Evolutionary conservation across 148 eudicot genomes (phyloP).

Genomic region (Dianthus caryophyllus): DNA sequence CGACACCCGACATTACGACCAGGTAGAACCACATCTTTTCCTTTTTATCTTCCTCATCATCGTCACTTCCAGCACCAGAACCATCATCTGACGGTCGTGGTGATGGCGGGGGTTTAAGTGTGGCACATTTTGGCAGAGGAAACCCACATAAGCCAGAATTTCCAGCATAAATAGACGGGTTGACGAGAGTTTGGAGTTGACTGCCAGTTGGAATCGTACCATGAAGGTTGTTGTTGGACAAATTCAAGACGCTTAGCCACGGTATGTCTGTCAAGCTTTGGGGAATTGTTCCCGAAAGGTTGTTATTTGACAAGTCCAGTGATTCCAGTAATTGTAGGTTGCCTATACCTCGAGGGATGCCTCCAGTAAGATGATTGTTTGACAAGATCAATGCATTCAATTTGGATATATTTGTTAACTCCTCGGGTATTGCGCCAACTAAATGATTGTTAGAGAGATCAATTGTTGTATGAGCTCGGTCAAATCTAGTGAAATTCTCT

Average conservation of each 20-base stretch:
- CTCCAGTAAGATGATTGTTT: too few species aligned
- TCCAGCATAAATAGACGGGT: constrained; percentile 29
- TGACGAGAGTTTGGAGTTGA: constrained; percentile 24
- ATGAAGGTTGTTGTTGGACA: too few species aligned
- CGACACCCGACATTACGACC: neutral
- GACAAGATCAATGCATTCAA: constrained; percentile 5
- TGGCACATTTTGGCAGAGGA: constrained; percentile 26
- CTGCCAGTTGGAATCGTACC: constrained; percentile 28
- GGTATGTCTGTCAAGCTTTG: too few species aligned
- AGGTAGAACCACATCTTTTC: constrained; percentile 22
- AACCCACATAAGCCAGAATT: constrained; percentile 38
- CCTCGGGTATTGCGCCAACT: constrained; percentile 31
- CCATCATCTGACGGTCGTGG: neutral
- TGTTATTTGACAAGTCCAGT: too few species aligned
- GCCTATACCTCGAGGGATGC: too few species aligned
- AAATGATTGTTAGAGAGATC: constrained; percentile 42
- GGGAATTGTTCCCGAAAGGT: too few species aligned
- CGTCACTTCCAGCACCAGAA: neutral
- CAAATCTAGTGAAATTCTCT: neutral
- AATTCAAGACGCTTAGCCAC: too few species aligned
- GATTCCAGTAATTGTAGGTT: too few species aligned
- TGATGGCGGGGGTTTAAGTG: neutral
- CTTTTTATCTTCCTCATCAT: neutral
- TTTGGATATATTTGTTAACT: constrained; percentile 16
- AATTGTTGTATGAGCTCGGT: neutral